Evolutionary conservation across 108 stramenopile genomes (phyloP).

Genomic region (Conticribra guillardii): DNA sequence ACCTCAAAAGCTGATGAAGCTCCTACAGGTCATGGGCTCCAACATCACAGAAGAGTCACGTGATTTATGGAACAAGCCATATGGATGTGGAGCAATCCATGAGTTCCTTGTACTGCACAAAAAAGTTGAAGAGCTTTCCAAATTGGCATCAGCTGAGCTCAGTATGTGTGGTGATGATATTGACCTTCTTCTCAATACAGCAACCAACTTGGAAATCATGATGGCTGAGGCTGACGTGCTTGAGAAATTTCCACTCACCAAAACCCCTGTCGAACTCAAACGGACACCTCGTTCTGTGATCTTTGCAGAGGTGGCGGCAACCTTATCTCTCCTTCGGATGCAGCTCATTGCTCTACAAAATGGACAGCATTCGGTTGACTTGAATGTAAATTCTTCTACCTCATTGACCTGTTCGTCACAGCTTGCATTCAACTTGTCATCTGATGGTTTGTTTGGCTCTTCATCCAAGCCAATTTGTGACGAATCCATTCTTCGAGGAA

Average conservation of each 20-base stretch:
- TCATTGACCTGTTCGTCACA: slow-evolving; percentile 15
- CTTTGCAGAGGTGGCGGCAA: slow-evolving; percentile 17
- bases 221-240: background rate
- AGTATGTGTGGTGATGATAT: slow-evolving; percentile 24
- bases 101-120: slow-evolving; percentile 25
- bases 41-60: slow-evolving; percentile 16
- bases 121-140: slow-evolving; percentile 30
- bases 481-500: slow-evolving; percentile 32
- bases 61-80: slow-evolving; percentile 28
- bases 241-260: slow-evolving; percentile 14
- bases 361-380: slow-evolving; percentile 17
- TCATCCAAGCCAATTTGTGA: background rate
- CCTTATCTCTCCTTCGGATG: slow-evolving; percentile 28
- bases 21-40: slow-evolving; percentile 28
- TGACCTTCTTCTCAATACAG: slow-evolving; percentile 25
- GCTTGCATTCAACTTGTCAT: slow-evolving; percentile 17
- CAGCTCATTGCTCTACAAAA: slow-evolving; percentile 31
- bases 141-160: slow-evolving; percentile 8
- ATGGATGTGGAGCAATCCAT: slow-evolving; percentile 30
- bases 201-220: slow-evolving; percentile 21
- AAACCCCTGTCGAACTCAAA: slow-evolving; percentile 13
- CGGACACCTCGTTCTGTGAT: slow-evolving; percentile 20
- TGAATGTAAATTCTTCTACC: slow-evolving; percentile 2
- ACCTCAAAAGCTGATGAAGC: slow-evolving; percentile 12
- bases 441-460: slow-evolving; percentile 30